Conservation (phyloP, 2,329 filamentous ascomycete genomes). For the Aureobasidium sp. region DNA sequence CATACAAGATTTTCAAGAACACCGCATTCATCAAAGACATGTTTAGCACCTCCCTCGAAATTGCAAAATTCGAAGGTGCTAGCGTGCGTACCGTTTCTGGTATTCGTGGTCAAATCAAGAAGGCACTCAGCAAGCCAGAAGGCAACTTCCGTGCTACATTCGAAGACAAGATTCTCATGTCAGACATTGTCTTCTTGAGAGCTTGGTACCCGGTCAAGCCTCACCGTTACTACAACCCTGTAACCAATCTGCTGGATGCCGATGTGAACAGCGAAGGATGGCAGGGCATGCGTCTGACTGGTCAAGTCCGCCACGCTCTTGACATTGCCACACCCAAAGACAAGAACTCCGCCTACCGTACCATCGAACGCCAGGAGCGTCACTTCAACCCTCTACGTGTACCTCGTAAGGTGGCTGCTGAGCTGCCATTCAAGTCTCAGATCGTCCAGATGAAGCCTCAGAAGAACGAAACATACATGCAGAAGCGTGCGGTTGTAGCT, state of each 20-base stretch:
- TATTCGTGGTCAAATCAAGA: constrained; percentile 93
- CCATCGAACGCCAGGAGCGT: constrained; percentile 42
- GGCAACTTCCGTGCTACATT: constrained; percentile 96
- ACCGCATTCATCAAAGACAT: constrained; percentile 98
- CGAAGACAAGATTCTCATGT: constrained; percentile 96
- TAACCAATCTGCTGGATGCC: constrained; percentile 75
- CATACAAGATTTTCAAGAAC: constrained; percentile 99
- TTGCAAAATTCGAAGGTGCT: constrained; percentile 96
- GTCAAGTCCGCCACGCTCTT: constrained; percentile 74
- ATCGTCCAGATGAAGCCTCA: constrained; percentile 74
- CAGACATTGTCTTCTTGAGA: constrained; percentile 89
- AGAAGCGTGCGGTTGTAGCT: constrained; percentile 86
- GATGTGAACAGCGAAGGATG: constrained; percentile 43
- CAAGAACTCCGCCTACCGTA: constrained; percentile 78
- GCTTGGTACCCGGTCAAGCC: constrained; percentile 97
- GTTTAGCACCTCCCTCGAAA: constrained; percentile 88
- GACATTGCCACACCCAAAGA: constrained; percentile 67
- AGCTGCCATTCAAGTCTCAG: constrained; percentile 88
- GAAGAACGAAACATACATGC: constrained; percentile 76
- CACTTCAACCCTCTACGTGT: constrained; percentile 57
- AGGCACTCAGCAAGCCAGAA: constrained; percentile 84
- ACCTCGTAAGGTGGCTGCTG: constrained; percentile 69
- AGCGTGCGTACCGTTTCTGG: constrained; percentile 94
- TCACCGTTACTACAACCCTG: constrained; percentile 92
- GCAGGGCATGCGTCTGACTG: constrained; percentile 89